A percentile compares a stretch with the other conserved stretches of the same genome.
These are phyloP conservation scores for Euryodendron excelsum DNA, from an alignment of 148 eudicot species.

Conservation along the genomic window DNA sequence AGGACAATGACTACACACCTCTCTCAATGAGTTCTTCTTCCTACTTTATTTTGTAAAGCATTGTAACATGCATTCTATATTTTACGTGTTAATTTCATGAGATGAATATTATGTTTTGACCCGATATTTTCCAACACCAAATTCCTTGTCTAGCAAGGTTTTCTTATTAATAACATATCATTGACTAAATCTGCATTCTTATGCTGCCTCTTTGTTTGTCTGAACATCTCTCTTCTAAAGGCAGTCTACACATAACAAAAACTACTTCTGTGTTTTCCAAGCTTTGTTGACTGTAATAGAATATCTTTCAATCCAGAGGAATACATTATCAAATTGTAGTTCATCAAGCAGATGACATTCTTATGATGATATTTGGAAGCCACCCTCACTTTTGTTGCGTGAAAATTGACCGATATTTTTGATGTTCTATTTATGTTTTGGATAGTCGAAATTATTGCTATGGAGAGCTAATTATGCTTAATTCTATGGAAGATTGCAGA, in stretches of 20 bases:
- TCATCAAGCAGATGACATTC: neutral
- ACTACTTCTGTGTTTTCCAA: neutral
- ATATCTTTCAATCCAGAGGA: neutral
- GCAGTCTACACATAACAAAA: neutral
- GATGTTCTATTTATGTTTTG: neutral
- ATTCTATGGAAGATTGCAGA: constrained; percentile 73
- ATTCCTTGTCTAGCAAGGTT: neutral
- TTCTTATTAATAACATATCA: neutral
- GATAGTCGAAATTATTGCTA: constrained; percentile 1
- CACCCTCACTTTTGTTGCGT: neutral
- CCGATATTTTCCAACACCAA: no score
- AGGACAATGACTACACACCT: no score
- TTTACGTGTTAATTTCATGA: no score
- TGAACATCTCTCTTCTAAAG: neutral
- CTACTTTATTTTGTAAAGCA: no score
- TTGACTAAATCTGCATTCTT: neutral
- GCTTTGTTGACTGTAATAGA: neutral
- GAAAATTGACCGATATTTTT: neutral
- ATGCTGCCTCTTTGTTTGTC: neutral
- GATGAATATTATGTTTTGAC: no score
- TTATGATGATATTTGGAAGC: constrained; percentile 1
- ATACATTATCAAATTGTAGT: neutral
- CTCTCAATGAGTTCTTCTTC: no score
- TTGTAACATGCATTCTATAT: no score
- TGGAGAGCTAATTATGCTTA: neutral